Conservation (phyloP, 352 stramenopile species). For the Pythium insidiosum region DNA sequence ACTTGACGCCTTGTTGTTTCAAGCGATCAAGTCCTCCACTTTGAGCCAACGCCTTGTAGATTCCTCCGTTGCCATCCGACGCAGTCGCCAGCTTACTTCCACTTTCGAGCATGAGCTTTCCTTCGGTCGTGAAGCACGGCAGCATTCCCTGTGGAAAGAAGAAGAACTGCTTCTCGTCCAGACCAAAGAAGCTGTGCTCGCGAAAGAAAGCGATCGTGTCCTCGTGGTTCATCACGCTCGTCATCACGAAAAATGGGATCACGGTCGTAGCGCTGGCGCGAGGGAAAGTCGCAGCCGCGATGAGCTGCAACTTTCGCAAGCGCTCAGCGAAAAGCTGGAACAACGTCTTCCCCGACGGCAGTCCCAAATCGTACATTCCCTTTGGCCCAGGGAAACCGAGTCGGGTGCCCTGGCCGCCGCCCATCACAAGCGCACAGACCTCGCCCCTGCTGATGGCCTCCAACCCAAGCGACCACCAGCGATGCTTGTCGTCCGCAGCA, state of each 20-base stretch:
- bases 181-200: constrained; percentile 88
- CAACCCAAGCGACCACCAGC: constrained; percentile 44
- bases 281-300: constrained; percentile 8
- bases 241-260: constrained; percentile 96
- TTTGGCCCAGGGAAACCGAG: constrained; percentile 96
- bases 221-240: constrained; percentile 94
- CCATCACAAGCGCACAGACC: constrained; percentile 92
- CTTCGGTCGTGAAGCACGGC: constrained; percentile 90
- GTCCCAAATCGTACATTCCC: constrained; percentile 90
- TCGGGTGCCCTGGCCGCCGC: constrained; percentile 94
- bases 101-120: constrained; percentile 96
- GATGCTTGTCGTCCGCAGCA: constrained; percentile 26
- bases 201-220: constrained; percentile 90
- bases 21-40: constrained; percentile 88
- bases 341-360: constrained; percentile 89
- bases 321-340: constrained; percentile 95
- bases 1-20: constrained; percentile 79
- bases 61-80: constrained; percentile 97
- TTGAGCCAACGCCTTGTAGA: constrained; percentile 91
- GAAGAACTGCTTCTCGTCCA: constrained; percentile 79
- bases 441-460: constrained; percentile 80
- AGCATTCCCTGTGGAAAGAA: constrained; percentile 97
- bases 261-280: not conserved
- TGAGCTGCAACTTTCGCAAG: constrained; percentile 58
- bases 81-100: constrained; percentile 78